Base-by-base conservation (phyloP, 768 basidiomycete genomes). In the Kwoniella europaea region DNA sequence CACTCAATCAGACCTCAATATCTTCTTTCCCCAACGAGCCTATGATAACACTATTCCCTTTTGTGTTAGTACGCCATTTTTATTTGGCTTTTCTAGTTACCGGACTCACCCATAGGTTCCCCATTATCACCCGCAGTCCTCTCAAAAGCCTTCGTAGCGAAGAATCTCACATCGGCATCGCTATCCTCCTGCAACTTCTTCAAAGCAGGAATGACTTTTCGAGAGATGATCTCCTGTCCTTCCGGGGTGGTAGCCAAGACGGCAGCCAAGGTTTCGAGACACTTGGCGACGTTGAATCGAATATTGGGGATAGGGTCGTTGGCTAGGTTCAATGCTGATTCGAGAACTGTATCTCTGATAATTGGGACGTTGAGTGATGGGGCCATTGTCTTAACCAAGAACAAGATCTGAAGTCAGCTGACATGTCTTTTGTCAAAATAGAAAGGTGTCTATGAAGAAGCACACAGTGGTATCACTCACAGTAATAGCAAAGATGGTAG, bases 251-350 rank as follows among this genome's bases (percentile, higher is more conserved):
- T 54, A 12, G 88, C 89, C 74, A 92, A 90, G 0, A 91, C 88
- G 16, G 85, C 86, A 1, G 92, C 92, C 76, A 98, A 87, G 15
- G 93, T 89, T 85, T 98, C 96, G 76, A 98, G 86, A 29, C 92
- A 91, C 84, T 98, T 98, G 27, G 95, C 92, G 35, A 98, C 95
- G 82, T 98, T 98, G 88, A 99, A 99, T 46, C 97, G 92, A 83
- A 99, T 98, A 84, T 99, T 99, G 65, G 97, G 97, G 81, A 99
- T 98, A 12, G 92, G 90, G 82, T 99, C 97, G 63, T 87, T 86
- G 16, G 92, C 90, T 56, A 99, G 89, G 69, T 90, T 87, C 68
- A 96, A 85, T 61, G 98, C 88, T 50, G 92, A 90, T 24, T 90
- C 89, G 71, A 98, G 89, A 77, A 98, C 91, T 2, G 77, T 77